phyloP scores from a whole-genome alignment of 345 rosid species.

The Salix udensis region DNA sequence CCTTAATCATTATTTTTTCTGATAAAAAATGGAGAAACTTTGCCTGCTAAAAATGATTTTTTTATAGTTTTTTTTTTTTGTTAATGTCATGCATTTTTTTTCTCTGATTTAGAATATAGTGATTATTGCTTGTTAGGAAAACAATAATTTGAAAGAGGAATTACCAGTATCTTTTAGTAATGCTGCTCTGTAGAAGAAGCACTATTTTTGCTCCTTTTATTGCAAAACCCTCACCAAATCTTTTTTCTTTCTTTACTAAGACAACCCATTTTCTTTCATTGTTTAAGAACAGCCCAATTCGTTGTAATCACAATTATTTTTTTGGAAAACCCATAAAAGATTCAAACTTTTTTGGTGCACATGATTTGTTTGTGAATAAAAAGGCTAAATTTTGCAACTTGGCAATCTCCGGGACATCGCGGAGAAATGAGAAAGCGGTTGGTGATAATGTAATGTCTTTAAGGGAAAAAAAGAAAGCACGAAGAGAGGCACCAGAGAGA shows the following conservation, averaged over 20 bases:
- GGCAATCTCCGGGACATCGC: slow-evolving; percentile 31
- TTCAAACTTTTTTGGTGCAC: slow-evolving; percentile 12
- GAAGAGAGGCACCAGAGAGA: slow-evolving; percentile 55
- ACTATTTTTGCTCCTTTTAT: slow-evolving; percentile 32
- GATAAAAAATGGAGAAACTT: background rate
- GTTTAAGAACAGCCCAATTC: slow-evolving; percentile 19
- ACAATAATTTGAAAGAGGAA: background rate
- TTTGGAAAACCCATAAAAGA: slow-evolving; percentile 15
- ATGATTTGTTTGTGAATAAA: slow-evolving; percentile 19
- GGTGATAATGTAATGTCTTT: slow-evolving; percentile 28
- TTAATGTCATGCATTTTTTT: background rate
- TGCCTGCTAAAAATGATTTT: background rate
- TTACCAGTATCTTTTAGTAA: slow-evolving; percentile 12
- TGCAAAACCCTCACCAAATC: slow-evolving; percentile 19
- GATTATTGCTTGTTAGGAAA: background rate
- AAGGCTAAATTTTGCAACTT: slow-evolving; percentile 36
- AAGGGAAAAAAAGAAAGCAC: slow-evolving; percentile 49
- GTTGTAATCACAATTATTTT: slow-evolving; percentile 15
- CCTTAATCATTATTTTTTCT: background rate
- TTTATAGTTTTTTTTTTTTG: background rate
- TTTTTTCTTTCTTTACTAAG: slow-evolving; percentile 25
- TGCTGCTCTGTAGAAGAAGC: slow-evolving; percentile 39
- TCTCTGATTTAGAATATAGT: background rate
- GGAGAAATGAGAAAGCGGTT: slow-evolving; percentile 25
- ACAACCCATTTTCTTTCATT: slow-evolving; percentile 29